Conservation (phyloP, 2,329 filamentous ascomycete genomes). For the Sclerotinia glacialis region DNA sequence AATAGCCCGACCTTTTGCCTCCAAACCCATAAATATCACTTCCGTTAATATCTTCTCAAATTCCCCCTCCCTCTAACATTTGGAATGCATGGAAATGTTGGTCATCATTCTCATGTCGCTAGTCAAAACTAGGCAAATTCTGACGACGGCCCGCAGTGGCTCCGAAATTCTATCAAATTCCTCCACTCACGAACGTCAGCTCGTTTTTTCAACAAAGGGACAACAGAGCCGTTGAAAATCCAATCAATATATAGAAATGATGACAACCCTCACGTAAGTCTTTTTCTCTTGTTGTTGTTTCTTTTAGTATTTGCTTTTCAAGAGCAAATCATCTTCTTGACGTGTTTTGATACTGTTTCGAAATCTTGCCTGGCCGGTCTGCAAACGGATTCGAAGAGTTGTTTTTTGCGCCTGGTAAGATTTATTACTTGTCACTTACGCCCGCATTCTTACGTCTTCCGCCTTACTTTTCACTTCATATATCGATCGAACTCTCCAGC, state of each 20-base stretch:
- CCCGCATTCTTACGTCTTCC: background rate
- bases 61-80: too few species aligned
- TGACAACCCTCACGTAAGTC: conserved; percentile 6
- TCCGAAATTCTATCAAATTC: background rate
- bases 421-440: background rate
- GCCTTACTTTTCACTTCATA: background rate
- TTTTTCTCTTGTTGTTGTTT: background rate
- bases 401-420: background rate
- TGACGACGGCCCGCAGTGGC: background rate
- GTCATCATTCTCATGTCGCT: background rate
- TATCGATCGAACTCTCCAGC: background rate
- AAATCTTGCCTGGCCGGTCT: background rate
- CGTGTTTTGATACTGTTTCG: background rate
- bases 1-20: background rate
- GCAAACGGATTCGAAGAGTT: background rate
- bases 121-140: background rate
- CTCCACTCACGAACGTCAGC: background rate
- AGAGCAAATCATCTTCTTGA: background rate
- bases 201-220: conserved; percentile 4
- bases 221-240: background rate
- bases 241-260: background rate
- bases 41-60: background rate
- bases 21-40: too few species aligned
- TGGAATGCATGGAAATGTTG: too few species aligned
- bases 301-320: background rate